Base-by-base conservation (phyloP, 2,329 filamentous ascomycete genomes). In the Penicillium sp. region DNA sequence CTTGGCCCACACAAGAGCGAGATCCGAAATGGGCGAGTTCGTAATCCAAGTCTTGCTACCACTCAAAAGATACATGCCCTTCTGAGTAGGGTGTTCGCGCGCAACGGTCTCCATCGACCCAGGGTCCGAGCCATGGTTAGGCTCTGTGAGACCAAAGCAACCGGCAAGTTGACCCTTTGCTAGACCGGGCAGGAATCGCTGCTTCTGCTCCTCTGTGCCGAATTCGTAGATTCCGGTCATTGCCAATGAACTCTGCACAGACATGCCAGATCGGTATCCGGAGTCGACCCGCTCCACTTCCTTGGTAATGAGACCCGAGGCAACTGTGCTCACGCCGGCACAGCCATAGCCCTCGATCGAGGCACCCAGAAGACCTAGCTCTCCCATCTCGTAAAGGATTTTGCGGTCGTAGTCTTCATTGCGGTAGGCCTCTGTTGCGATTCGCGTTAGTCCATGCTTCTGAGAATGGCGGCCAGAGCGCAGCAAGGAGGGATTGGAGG, bases 1-100 rank as follows among this genome's bases (percentile, higher is more conserved):
- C 78, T 96, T 97, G 1, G 93, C 94, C 94, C 94, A 99, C 1
- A 96, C 86, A 58, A 96, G 75, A 46, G 95, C 75, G 2, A 96
- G 81, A 63, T 96, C 90, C 1, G 91, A 84, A 63, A 96, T 95
- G 3, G 91, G 91, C 7, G 89, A 93, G 74, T 96, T 96, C 12
- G 91, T 96, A 69, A 96, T 96, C 91, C 91, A 96, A 0, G 92
- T 96, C 80, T 96, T 96, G 43, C 89, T 78, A 1, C 91, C 91
- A 39, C 86, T 90, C 29, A 96, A 75, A 36, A 86, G 83, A 63
- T 87, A 89, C 71, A 91, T 90, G 1, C 91, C 91, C 66, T 89
- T 87, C 78, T 92, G 92, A 7, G 84, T 86, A 5, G 91, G 89
- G 68, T 96, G 91, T 42, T 87, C 86, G 68, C 86, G 90, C n/a